Conservation (phyloP, 106 monocot species). For the Acorus gramineus region DNA sequence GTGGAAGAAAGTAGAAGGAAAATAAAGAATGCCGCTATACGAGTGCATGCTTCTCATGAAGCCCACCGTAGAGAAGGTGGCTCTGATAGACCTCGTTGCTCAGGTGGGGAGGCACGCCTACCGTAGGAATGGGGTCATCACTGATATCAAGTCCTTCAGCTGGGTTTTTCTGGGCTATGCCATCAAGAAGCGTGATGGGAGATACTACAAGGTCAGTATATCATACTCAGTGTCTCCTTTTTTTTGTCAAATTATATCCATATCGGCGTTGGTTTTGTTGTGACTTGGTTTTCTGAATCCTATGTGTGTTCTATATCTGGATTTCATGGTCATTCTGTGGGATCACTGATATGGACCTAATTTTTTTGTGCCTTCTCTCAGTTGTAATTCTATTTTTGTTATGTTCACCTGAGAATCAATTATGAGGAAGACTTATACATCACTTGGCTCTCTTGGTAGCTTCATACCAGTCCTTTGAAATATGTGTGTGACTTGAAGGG, state of each 20-base stretch:
- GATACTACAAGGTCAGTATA: conserved; percentile 55
- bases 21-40: conserved; percentile 61
- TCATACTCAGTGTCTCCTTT: background rate
- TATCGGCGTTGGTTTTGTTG: background rate
- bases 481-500: too few species aligned
- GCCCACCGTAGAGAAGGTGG: conserved; percentile 32
- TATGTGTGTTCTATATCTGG: too few species aligned
- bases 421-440: too few species aligned
- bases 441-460: too few species aligned
- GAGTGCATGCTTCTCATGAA: conserved; percentile 75
- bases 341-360: too few species aligned
- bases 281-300: too few species aligned
- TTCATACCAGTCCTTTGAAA: too few species aligned
- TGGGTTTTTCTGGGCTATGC: conserved; percentile 64
- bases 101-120: conserved; percentile 51
- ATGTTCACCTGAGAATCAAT: too few species aligned
- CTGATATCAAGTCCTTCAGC: conserved; percentile 81
- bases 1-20: background rate
- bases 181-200: conserved; percentile 78
- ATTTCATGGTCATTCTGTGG: too few species aligned
- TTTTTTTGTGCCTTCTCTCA: too few species aligned
- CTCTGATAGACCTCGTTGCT: conserved; percentile 32
- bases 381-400: too few species aligned
- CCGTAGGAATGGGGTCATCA: conserved; percentile 66
- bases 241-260: background rate